Base-by-base conservation (phyloP, 441 rosid species). In the Syzygium syzygioides region DNA sequence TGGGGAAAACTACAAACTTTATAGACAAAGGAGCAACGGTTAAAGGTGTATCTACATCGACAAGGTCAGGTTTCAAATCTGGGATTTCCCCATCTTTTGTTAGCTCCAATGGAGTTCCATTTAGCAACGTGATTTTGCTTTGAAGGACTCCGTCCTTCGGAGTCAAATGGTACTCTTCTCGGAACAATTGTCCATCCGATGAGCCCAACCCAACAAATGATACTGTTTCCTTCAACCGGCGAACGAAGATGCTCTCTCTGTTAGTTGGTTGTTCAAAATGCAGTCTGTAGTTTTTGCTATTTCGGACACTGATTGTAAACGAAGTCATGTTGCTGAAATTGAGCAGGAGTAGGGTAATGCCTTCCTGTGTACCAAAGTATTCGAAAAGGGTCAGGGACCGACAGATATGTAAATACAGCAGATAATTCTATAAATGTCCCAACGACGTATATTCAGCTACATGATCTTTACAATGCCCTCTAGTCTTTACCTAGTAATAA, bases 131-230 rank as follows among this genome's bases (percentile, higher is more conserved):
- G 64, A 94, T 95, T 90, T 91, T 91, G 93, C 99, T 97, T 84
- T 55, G 92, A 48, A 98, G 89, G 86, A 92, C 71, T 41, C 98
- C 95, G 52, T 95, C 93, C 90, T 96, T 93, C 0, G 99, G 95
- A 71, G 96, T 95, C 86, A 98, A 92, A 91, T 96, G 98, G 91
- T 98, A 98, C 91, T 98, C 99, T 91, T 98, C 99, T 91, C 99
- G 92, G 86, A 88, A 86, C 62, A 95, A 60, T 52, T 91, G 86
- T 56, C 90, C 94, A 64, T 93, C 94, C 0, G 94, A 91, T 68
- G 96, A 94, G 91, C 92, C 91, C 64, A 53, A 90, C 90, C 99
- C 99, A 8, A 94, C 90, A 95, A 98, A 97, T 50, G 95, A 91
- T 86, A 94, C 91, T 1, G 93, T 91, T 88, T 87, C 94, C 92